A percentile compares a stretch with the other conserved stretches of the same genome.
These are phyloP conservation scores for Ailanthus altissimus DNA, from an alignment of 345 rosid species.

Conservation along the genomic window DNA sequence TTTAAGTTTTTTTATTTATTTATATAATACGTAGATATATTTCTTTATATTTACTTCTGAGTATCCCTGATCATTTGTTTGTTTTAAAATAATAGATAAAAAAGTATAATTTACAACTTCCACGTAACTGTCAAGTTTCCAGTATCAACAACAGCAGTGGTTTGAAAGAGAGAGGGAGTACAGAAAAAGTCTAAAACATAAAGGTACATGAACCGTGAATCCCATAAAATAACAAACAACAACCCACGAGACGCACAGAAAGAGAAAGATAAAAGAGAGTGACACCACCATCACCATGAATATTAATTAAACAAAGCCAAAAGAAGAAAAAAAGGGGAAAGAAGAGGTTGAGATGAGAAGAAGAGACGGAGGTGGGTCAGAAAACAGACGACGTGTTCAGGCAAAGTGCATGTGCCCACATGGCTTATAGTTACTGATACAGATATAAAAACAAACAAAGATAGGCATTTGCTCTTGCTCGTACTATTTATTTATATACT, in stretches of 20 bases:
- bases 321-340: background rate
- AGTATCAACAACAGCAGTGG: background rate
- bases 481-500: background rate
- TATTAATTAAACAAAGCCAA: background rate
- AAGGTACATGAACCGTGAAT: conserved; percentile 48
- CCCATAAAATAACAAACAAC: conserved; percentile 29
- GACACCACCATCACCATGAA: background rate
- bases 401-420: conserved; percentile 69
- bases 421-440: conserved; percentile 27
- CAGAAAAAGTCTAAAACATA: conserved; percentile 20
- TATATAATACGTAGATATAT: background rate
- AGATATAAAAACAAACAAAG: too few relatives aligned
- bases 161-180: background rate
- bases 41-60: background rate
- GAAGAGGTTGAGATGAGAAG: conserved; percentile 10
- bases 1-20: background rate
- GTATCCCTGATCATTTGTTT: background rate
- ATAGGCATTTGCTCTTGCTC: background rate
- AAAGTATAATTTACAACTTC: background rate
- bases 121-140: conserved; percentile 4
- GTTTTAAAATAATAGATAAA: background rate
- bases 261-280: background rate
- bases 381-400: conserved; percentile 47
- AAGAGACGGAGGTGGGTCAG: conserved; percentile 44
- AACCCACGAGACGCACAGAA: conserved; percentile 20